Conservation (phyloP, 768 basidiomycete species). For the Suillus lakei region DNA sequence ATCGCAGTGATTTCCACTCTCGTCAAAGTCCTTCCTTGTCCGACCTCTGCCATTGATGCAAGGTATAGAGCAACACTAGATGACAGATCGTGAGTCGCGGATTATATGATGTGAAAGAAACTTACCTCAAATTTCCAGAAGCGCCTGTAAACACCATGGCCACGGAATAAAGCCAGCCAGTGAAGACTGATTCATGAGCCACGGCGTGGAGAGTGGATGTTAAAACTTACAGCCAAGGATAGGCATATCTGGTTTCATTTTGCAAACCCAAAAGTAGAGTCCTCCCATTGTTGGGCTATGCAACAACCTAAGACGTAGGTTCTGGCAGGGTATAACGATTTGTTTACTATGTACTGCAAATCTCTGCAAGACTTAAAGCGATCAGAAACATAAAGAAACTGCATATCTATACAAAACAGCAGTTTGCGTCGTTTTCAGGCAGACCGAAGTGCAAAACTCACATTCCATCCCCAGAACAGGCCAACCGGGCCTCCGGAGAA, state of each 20-base stretch:
- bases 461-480: conserved; percentile 69
- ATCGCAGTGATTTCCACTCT: conserved; percentile 56
- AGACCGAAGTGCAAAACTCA: conserved; percentile 26
- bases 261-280: conserved; percentile 67
- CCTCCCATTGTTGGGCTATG: conserved; percentile 59
- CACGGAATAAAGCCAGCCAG: conserved; percentile 65
- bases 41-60: conserved; percentile 56
- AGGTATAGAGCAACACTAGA: conserved; percentile 55
- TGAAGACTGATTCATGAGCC: conserved; percentile 34
- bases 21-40: conserved; percentile 47
- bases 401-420: conserved; percentile 43
- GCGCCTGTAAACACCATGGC: conserved; percentile 65
- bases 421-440: neutral
- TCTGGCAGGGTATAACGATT: neutral
- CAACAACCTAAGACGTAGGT: conserved; percentile 3
- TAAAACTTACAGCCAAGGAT: conserved; percentile 54
- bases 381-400: conserved; percentile 64
- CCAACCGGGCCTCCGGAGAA: conserved; percentile 63
- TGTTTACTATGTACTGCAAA: conserved; percentile 60
- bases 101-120: neutral
- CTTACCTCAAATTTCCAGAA: conserved; percentile 58
- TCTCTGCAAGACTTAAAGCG: conserved; percentile 59
- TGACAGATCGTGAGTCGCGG: neutral
- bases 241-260: conserved; percentile 59
- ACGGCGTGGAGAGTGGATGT: neutral